Evolutionary conservation across 805 yeast species (phyloP).

Genomic region (Yarrowia divulgata): DNA sequence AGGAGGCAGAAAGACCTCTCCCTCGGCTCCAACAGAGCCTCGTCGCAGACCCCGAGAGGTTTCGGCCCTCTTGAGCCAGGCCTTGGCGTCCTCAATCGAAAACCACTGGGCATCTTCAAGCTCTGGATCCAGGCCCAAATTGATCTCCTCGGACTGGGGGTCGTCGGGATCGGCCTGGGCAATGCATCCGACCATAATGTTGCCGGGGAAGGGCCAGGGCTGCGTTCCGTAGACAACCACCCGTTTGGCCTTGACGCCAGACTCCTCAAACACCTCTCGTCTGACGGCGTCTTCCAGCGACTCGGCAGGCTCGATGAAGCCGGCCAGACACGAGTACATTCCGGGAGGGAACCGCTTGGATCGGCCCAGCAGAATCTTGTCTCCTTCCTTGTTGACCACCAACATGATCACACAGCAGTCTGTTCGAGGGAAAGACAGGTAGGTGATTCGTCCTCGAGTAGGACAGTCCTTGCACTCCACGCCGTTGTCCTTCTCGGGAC

Average conservation of each 20-base stretch:
- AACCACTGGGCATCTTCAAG: slow-evolving; percentile 88
- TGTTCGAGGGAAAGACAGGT: slow-evolving; percentile 88
- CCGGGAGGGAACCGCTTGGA: slow-evolving; percentile 64
- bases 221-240: slow-evolving; percentile 76
- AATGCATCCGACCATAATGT: slow-evolving; percentile 90
- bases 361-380: slow-evolving; percentile 73
- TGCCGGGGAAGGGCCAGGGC: slow-evolving; percentile 98
- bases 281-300: slow-evolving; percentile 85
- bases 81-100: slow-evolving; percentile 52
- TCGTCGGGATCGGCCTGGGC: slow-evolving; percentile 77
- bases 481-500: slow-evolving; percentile 50
- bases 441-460: slow-evolving; percentile 61
- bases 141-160: slow-evolving; percentile 52
- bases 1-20: slow-evolving; percentile 47
- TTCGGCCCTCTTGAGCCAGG: slow-evolving; percentile 16
- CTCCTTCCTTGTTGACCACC: slow-evolving; percentile 65
- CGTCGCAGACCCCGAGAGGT: slow-evolving; percentile 18
- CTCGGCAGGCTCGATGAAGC: slow-evolving; percentile 95
- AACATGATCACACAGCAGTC: slow-evolving; percentile 90
- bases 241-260: slow-evolving; percentile 72
- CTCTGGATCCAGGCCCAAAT: slow-evolving; percentile 85
- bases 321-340: slow-evolving; percentile 89
- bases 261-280: slow-evolving; percentile 94
- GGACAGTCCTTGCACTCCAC: slow-evolving; percentile 48
- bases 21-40: slow-evolving; percentile 9